Evolutionary conservation across 1,284 basidiomycete genomes (phyloP), one percentile per base, ranked within the genome.

Genomic region (Cryptococcus depauperatus): DNA sequence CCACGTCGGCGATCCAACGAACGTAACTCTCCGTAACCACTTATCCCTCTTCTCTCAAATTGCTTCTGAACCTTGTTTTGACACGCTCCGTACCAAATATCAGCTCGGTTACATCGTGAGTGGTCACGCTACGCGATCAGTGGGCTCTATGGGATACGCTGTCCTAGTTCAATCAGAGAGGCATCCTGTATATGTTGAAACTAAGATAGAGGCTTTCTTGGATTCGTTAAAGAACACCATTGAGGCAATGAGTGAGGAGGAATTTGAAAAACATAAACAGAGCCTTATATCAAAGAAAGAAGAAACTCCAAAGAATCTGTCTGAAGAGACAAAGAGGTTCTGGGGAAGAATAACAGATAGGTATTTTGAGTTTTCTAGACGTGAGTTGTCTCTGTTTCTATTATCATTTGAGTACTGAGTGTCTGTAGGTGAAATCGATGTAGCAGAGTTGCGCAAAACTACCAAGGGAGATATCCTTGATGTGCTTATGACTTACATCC

Each of bases 21-120:
- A 90, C 39, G 74, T 77, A 23, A 64, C 41, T 4, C 49, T 70
- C 13, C 66, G 74, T 13, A 62, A 66, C 6, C 56, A 61, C 27
- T 54, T 72, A 3, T 55, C 66, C 10, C 55, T 76, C 1, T 69
- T 77, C 19, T 76, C 77, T 0, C 89, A 90, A 59, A 84, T 95
- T 50, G 74, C 89, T 28, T 74, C 77, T 9, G 95, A 98, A 61
- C 92, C 93, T 0, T 79, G 84, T n/a, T 99, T 98, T 72, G 84
- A 95, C 62, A 75, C 84, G 29, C 77, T 99, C 33, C 82, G 95
- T n/a, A 97, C 93, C 2, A 83, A 91, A 67, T 90, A 98, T 67
- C 95, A 98, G 69, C 77, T 99, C 0, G 95, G 95, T 10, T 98
- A 99, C 66, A 77, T 93, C 40, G 88, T 90, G 33, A 77, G 74